Conservation (phyloP, 805 yeast genomes). For the Hanseniaspora lindneri region DNA sequence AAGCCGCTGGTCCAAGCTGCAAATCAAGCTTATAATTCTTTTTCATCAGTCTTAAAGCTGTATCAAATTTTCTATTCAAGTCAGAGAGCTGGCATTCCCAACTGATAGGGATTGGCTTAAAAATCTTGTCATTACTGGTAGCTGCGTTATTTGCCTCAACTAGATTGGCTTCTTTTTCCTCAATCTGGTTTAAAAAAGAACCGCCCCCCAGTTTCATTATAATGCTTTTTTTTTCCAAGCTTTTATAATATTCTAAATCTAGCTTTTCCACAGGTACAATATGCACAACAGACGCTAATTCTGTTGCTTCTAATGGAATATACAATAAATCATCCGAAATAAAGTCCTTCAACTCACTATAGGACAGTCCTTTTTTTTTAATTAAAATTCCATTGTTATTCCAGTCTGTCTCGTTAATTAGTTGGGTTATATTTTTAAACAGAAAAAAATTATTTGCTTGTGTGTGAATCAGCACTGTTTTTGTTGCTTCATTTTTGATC, state of each 20-base stretch:
- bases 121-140: background rate
- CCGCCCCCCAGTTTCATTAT: background rate
- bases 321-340: background rate
- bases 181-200: background rate
- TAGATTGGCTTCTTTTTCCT: background rate
- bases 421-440: background rate
- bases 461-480: background rate
- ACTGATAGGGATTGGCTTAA: background rate
- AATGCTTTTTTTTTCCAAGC: background rate
- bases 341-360: background rate
- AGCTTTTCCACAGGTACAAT: background rate
- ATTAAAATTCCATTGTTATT: background rate
- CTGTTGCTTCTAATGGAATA: background rate
- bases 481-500: background rate
- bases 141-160: background rate
- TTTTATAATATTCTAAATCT: background rate
- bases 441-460: background rate
- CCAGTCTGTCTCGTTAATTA: conserved; percentile 5
- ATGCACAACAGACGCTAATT: background rate
- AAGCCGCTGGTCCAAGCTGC: background rate
- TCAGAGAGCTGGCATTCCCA: conserved; percentile 10
- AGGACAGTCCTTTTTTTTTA: background rate
- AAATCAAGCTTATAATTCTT: conserved; percentile 2
- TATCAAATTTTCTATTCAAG: conserved; percentile 1
- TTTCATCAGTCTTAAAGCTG: background rate